Base-by-base conservation (phyloP, 345 rosid genomes). In the Linum usitatissimum region DNA sequence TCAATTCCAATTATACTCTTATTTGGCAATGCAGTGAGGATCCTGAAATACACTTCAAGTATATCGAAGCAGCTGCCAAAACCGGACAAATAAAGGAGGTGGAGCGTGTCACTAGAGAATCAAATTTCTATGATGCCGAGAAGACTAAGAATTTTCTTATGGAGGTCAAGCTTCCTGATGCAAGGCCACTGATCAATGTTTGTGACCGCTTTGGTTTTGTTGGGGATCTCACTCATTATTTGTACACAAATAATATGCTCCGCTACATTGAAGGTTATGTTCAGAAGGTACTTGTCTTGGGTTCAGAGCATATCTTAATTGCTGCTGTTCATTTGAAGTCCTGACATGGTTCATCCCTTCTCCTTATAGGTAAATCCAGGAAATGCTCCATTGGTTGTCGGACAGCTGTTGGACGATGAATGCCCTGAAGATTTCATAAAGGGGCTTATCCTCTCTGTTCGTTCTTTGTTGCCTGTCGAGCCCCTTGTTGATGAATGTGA, bases 121-220 rank as follows among this genome's bases (percentile, higher is more conserved):
- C 99, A 18, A 90, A 86, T 63, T 90, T 88, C 68, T 94, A 90
- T 73, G 97, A 94, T 64, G 81, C 99, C 63, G 96, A 90, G 74
- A 94, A 94, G 86, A 82, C 96, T 0, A 94, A 90, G 76, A 94
- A 90, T 81, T 94, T 94, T 70, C 73, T 94, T 70, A 94, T 90
- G 99, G 97, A 94, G 81, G 92, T 95, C 72, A 88, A 94, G 72
- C 97, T 94, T 76, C 97, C 99, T 51, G 99, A 94, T 84, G 97
- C 97, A n/a, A 81, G 97, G 65, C 97, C 96, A 17, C 71, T 92
- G 71, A 92, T 92, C 67, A 92, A 92, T 85, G 97, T 94, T 66
- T 94, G 99, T 63, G 99, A 94, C 66, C 97, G 99, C 17, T 94
- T 90, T 76, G 93, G 99, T 57, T 94, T 78, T 80, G 99, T 90